A percentile compares a stretch with the other conserved stretches of the same genome.
Evolutionary conservation across 768 basidiomycete genomes (phyloP).

Genomic region (Pisolithus orientalis): DNA sequence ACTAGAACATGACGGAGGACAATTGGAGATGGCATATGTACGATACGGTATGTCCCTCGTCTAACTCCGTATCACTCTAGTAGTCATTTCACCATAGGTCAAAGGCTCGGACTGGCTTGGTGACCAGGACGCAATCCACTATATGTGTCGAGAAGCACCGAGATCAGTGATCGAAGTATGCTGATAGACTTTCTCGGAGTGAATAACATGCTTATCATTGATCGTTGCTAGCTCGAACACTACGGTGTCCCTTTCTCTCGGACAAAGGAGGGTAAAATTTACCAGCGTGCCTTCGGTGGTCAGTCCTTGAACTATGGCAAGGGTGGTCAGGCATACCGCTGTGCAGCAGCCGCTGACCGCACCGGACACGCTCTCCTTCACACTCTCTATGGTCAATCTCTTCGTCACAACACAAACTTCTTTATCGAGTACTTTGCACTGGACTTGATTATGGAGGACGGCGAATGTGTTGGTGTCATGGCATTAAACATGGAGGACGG

Average conservation of each 20-base stretch:
- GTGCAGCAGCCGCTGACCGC: constrained; percentile 97
- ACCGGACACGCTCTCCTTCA: constrained; percentile 98
- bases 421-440: constrained; percentile 99
- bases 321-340: constrained; percentile 98
- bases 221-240: constrained; percentile 75
- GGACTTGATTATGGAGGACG: constrained; percentile 97
- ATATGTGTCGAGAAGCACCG: constrained; percentile 98
- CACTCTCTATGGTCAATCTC: constrained; percentile 98
- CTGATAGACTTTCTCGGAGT: not conserved
- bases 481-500: constrained; percentile 99
- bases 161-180: constrained; percentile 85
- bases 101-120: constrained; percentile 99
- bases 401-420: constrained; percentile 98
- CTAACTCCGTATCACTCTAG: not conserved
- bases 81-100: constrained; percentile 46
- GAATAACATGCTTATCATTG: not conserved
- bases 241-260: constrained; percentile 98
- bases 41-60: constrained; percentile 60
- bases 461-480: constrained; percentile 98
- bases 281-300: constrained; percentile 98
- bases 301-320: constrained; percentile 96
- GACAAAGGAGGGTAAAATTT: constrained; percentile 98
- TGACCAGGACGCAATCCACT: constrained; percentile 99
- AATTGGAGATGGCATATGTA: constrained; percentile 99
- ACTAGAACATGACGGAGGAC: constrained; percentile 96